These are phyloP conservation scores for Sporisorium scitamineum DNA, from an alignment of 1,284 basidiomycete species.

Conservation along the genomic window DNA sequence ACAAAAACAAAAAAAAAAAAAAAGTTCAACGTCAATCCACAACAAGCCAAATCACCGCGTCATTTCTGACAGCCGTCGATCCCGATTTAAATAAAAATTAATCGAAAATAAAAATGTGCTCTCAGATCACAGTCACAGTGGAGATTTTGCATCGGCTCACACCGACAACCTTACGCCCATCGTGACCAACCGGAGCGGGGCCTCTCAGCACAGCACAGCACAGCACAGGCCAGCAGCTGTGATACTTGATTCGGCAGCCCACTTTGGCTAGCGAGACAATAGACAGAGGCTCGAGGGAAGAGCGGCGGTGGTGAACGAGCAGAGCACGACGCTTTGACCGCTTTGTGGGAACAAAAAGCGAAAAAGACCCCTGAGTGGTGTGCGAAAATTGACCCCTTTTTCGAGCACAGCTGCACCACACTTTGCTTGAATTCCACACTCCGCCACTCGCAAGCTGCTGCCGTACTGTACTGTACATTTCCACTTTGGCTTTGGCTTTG, in stretches of 20 bases:
- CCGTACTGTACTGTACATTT: no score
- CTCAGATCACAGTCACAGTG: neutral
- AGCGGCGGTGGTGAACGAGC: neutral
- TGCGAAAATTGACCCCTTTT: neutral
- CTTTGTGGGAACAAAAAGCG: neutral
- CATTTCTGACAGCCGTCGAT: slow-evolving; percentile 1
- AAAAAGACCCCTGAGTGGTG: neutral
- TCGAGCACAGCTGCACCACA: neutral
- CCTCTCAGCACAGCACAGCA: no score
- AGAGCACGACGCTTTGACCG: neutral
- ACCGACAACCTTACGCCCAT: no score
- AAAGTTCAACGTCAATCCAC: slow-evolving; percentile 2
- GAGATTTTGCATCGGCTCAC: no score
- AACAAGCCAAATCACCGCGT: neutral
- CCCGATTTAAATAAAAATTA: neutral
- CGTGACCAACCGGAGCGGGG: no score
- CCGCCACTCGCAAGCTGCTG: neutral
- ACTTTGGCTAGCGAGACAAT: neutral
- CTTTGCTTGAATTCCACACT: neutral
- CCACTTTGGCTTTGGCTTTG: no score
- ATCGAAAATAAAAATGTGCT: neutral
- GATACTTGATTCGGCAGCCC: no score
- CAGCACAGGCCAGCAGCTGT: no score
- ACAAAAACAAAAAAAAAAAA: neutral
- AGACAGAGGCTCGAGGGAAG: neutral